Base-by-base conservation (phyloP, 2,329 filamentous ascomycete species). In the Aspergillus sp. region DNA sequence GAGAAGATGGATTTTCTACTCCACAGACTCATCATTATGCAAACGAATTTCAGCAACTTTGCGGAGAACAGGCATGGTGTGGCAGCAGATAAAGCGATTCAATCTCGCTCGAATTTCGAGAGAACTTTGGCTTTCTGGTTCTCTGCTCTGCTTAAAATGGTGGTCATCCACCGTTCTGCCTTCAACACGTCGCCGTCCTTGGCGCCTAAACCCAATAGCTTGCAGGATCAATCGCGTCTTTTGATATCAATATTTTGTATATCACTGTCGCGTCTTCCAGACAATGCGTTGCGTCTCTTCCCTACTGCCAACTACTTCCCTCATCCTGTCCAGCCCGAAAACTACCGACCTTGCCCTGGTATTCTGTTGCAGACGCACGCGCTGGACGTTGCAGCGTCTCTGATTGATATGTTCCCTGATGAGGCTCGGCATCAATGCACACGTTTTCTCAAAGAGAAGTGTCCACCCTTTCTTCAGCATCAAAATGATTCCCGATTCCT, bases 401-500 rank as follows among this genome's bases (percentile, higher is more conserved):
- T 74, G 4, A 60, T 70, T 28, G 72, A 75, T 44, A 61, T 63
- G 11, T 64, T 73, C 42, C 62, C 68, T 11, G 68, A 73, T 33
- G 70, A 74, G 39, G 59, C 63, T 26, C 67, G 69, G 9, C 54
- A 66, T 11, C 64, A 71, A 40, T 71, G 69, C 43, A 61, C 60
- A 9, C 65, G 67, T 13, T 66, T 70, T 33, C 54, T 73, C 29
- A 68, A 61, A 42, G 72, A 73, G 33, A 65, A 63, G 45, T 69
- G 63, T 31, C 64, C 68, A 1, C 59, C 62, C 4, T 67, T 66
- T 32, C 51, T 58, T 29, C 57, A 66, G 31, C 58, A 63, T 8
- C 66, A 68, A 42, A 67, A 65, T 33, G 66, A 71, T 42, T 49
- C 62, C 31, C 62, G 66, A 26, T 62, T 71, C 36, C 48, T 64